Conservation (phyloP, 1,284 basidiomycete species). For the Stygiomarasmius scandens region DNA sequence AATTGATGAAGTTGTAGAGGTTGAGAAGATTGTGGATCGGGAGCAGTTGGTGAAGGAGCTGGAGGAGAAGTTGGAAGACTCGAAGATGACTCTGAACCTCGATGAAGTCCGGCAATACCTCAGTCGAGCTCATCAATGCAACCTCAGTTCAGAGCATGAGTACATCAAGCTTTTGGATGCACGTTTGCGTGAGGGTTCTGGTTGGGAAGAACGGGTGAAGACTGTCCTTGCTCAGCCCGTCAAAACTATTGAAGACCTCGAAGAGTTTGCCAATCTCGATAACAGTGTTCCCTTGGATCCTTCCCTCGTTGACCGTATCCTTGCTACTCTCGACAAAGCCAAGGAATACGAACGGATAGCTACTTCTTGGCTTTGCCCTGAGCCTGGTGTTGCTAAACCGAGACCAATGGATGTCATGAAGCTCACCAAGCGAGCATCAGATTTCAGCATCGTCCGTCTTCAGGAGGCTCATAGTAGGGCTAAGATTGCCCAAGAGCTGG, state of each 20-base stretch:
- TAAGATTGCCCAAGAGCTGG: conserved; percentile 72
- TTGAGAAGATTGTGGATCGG: conserved; percentile 77
- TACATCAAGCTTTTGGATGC: conserved; percentile 60
- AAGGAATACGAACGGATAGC: conserved; percentile 79
- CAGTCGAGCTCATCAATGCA: conserved; percentile 67
- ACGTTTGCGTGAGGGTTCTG: conserved; percentile 61
- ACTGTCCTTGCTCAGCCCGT: conserved; percentile 62
- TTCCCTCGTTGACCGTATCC: conserved; percentile 59
- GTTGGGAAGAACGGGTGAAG: conserved; percentile 72
- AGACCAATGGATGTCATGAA: conserved; percentile 67
- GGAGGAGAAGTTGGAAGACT: conserved; percentile 64
- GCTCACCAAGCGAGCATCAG: conserved; percentile 68
- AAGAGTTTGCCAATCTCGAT: conserved; percentile 65
- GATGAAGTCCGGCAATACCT: conserved; percentile 73
- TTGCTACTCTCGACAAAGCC: conserved; percentile 62
- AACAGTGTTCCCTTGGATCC: conserved; percentile 64
- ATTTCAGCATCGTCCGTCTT: conserved; percentile 69
- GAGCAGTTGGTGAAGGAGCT: conserved; percentile 72
- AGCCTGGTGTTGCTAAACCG: conserved; percentile 54
- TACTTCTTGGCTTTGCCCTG: conserved; percentile 63
- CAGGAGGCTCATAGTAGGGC: conserved; percentile 68
- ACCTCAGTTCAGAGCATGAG: conserved; percentile 62
- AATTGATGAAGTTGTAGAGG: conserved; percentile 71
- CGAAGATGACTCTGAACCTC: conserved; percentile 54
- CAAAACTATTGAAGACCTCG: conserved; percentile 73